phyloP scores from a whole-genome alignment of 495 filamentous ascomycete genomes.

The Venustampulla echinocandica region DNA sequence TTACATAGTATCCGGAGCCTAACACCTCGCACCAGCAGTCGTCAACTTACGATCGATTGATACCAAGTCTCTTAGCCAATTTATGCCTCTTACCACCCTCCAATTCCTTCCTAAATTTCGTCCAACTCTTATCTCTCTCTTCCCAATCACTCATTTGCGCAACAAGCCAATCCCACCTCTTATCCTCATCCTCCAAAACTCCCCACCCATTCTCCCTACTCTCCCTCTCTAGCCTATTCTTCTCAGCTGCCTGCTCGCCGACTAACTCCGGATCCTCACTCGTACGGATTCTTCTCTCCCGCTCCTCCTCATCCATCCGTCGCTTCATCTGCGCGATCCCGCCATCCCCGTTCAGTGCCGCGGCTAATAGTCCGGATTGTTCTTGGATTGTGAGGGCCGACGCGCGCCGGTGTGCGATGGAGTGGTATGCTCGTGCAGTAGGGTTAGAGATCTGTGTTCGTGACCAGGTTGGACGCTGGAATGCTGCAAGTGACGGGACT shows the following conservation, averaged over 20 bases:
- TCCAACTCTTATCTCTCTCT: conserved; percentile 39
- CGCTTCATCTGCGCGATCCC: conserved; percentile 37
- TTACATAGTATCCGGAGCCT: not conserved
- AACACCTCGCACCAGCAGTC: not conserved
- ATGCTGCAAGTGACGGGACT: conserved; percentile 14
- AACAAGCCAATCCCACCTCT: conserved; percentile 41
- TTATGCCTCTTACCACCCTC: conserved; percentile 15
- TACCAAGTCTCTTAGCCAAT: conserved; percentile 7
- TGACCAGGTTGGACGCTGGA: conserved; percentile 33
- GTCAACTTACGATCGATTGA: too few relatives aligned
- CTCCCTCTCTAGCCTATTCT: conserved; percentile 35
- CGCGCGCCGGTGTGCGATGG: conserved; percentile 39
- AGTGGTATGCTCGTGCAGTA: conserved; percentile 38
- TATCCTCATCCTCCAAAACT: conserved; percentile 35
- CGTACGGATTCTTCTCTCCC: conserved; percentile 29
- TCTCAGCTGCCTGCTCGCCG: conserved; percentile 40
- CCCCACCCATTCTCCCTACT: conserved; percentile 32
- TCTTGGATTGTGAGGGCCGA: conserved; percentile 3
- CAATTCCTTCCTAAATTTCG: conserved; percentile 30
- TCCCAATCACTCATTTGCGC: conserved; percentile 40
- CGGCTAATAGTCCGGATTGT: conserved; percentile 6
- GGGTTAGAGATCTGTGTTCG: conserved; percentile 33
- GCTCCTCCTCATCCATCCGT: conserved; percentile 24
- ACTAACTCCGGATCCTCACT: conserved; percentile 46
- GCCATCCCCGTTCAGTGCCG: conserved; percentile 18